Evolutionary conservation across 306 rosid species (phyloP).

Genomic region (Cicer arietinum): DNA sequence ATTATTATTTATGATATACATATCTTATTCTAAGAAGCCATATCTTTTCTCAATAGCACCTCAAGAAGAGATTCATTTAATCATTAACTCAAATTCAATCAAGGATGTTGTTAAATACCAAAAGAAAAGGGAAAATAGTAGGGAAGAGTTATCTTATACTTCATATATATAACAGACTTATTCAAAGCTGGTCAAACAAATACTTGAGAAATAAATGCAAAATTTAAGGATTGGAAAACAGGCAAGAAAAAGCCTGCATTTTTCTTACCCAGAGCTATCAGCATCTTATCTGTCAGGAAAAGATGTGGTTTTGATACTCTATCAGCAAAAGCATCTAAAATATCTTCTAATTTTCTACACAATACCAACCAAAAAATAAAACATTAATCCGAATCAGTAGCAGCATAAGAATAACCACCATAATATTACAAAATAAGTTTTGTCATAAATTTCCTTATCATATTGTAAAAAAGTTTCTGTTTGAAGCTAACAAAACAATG

Average conservation of each 20-base stretch:
- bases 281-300: slow-evolving; percentile 86
- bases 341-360: slow-evolving; percentile 82
- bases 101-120: slow-evolving; percentile 5
- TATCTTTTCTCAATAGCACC: slow-evolving; percentile 31
- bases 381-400: slow-evolving; percentile 12
- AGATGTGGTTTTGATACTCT: slow-evolving; percentile 89
- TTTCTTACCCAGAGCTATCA: slow-evolving; percentile 83
- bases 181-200: slow-evolving; percentile 9
- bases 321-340: slow-evolving; percentile 88
- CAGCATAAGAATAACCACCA: background rate
- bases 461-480: background rate
- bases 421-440: background rate
- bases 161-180: background rate
- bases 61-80: slow-evolving; percentile 32
- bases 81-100: slow-evolving; percentile 1
- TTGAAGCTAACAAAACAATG: background rate
- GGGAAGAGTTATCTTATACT: slow-evolving; percentile 11
- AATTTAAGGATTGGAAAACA: background rate
- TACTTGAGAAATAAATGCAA: slow-evolving; percentile 16
- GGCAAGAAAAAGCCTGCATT: slow-evolving; percentile 27
- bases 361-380: slow-evolving; percentile 37
- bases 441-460: background rate
- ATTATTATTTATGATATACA: slow-evolving; percentile 6
- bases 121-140: background rate
- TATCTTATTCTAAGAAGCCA: slow-evolving; percentile 16